Evolutionary conservation across 768 basidiomycete species (phyloP), one percentile per base, ranked within the genome.

Genomic region (Phaeotremella skinneri): DNA sequence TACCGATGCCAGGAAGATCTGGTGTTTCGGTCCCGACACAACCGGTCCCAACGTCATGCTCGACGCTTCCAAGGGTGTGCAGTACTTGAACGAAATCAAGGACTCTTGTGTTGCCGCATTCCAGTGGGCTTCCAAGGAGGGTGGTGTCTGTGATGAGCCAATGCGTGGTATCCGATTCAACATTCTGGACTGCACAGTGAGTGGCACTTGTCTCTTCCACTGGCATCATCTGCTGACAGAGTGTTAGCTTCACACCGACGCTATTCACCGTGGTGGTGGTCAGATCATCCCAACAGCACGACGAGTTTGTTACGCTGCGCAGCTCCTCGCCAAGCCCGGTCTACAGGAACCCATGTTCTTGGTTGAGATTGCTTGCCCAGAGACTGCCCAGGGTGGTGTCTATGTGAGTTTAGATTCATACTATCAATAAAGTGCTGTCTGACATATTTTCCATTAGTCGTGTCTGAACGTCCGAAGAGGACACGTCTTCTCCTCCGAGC

Each of bases 101-200:
- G 96, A 99, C 79, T 98, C 96, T 67, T 96, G 92, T 78, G 85
- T 99, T 78, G 94, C 96, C 69, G 93, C 91, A 48, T 90, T 98
- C 87, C 96, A 98, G 80, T 98, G 93, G 96, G 96, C 96, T 45
- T 90, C 91, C 58, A 98, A 96, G 83, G 94, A 98, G 80, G 91
- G 91, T 83, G 93, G 90, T 69, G 85, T 88, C 73, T 87, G 87
- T 55, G 96, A 98, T 76, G 96, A 99, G 84, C 91, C 88, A 79
- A 94, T 99, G 93, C 91, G 96, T 81, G 93, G 93, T 81, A 84
- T 94, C 72, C 90, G 96, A 63, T 82, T 91, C 82, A 98, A 99
- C 82, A 82, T 98, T 59, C 82, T 94, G 64, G 92, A 96, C 84
- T 93, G 96, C 60, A 92, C 90, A 63, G 91, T 79, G 45, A 30